These are phyloP conservation scores for Penicillium riverlandense DNA, from an alignment of 495 filamentous ascomycete genomes.

Conservation along the genomic window DNA sequence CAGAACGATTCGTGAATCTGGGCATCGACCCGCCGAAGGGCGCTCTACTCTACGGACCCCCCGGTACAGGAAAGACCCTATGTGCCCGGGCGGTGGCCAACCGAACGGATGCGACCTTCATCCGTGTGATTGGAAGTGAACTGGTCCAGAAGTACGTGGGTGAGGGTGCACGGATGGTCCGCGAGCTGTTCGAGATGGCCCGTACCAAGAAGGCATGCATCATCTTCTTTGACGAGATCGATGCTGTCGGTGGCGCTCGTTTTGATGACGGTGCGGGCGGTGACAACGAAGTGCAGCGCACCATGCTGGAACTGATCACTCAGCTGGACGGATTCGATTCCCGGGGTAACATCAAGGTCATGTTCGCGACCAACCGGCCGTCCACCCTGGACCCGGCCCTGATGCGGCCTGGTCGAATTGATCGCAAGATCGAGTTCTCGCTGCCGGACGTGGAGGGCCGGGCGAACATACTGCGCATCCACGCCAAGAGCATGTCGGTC, in stretches of 20 bases:
- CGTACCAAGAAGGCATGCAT: constrained; percentile 99
- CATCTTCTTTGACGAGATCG: constrained; percentile 99
- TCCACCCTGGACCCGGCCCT: constrained; percentile 93
- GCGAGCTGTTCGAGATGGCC: constrained; percentile 98
- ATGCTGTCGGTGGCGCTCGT: constrained; percentile 94
- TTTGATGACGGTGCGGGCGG: constrained; percentile 97
- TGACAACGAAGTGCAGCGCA: constrained; percentile 98
- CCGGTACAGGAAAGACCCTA: constrained; percentile 95
- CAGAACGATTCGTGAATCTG: constrained; percentile 92
- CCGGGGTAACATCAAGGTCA: constrained; percentile 98
- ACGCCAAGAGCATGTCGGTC: constrained; percentile 99
- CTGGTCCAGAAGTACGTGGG: constrained; percentile 98
- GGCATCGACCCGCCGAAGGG: constrained; percentile 99
- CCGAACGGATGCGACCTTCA: constrained; percentile 96
- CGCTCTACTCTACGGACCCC: constrained; percentile 91
- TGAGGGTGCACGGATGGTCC: constrained; percentile 95
- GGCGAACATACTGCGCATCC: constrained; percentile 95
- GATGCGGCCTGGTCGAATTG: constrained; percentile 96
- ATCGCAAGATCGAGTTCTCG: constrained; percentile 97
- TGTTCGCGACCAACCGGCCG: constrained; percentile 98
- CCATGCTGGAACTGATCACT: constrained; percentile 97
- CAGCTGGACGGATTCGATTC: constrained; percentile 97
- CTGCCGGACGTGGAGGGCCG: constrained; percentile 93
- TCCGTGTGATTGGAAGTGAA: constrained; percentile 94
- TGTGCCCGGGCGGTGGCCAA: constrained; percentile 97